A percentile compares a stretch with the other conserved stretches of the same genome.
Conservation (phyloP, 129 eudicot species). For the Flaveria bidentis region DNA sequence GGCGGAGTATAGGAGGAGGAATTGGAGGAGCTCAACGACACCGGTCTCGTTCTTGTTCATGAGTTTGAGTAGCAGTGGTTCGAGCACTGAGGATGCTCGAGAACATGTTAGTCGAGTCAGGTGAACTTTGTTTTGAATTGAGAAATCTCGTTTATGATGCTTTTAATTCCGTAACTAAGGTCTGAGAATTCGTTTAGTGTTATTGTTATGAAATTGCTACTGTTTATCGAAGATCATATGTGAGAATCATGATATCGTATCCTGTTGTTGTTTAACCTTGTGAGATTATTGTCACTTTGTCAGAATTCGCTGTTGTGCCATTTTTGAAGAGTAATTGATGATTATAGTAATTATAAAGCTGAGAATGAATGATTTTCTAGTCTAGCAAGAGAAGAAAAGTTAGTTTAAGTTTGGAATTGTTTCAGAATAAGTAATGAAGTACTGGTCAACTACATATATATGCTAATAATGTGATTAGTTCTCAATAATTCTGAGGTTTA, state of each 20-base stretch:
- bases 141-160: constrained; percentile 14
- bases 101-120: constrained; percentile 24
- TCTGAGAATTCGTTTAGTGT: background rate
- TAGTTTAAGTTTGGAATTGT: constrained; percentile 8
- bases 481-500: background rate
- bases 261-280: background rate
- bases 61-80: constrained; percentile 4
- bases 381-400: background rate
- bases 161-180: background rate
- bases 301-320: too few species aligned
- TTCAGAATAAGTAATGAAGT: background rate
- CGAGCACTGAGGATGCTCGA: background rate
- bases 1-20: constrained; percentile 59
- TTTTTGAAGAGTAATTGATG: background rate
- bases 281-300: background rate
- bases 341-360: background rate
- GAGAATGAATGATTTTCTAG: constrained; percentile 2
- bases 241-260: background rate
- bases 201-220: background rate
- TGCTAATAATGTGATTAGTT: background rate
- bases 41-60: too few species aligned
- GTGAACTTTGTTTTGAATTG: background rate
- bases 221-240: background rate
- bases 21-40: constrained; percentile 11
- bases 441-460: background rate